phyloP scores from a whole-genome alignment of 768 basidiomycete genomes.

The Xerocomellus chrysenteron region DNA sequence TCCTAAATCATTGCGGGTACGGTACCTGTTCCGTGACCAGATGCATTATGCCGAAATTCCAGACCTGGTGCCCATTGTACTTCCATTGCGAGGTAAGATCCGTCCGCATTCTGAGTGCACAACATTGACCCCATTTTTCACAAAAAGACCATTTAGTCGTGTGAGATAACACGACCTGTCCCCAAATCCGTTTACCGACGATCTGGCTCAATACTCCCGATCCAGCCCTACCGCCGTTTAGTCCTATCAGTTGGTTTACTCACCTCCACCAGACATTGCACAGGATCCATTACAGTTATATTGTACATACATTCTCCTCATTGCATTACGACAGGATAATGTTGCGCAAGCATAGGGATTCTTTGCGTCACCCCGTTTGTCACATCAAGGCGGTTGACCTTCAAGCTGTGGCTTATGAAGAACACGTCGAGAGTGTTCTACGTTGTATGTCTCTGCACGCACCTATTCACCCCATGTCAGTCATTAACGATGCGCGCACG shows the following conservation, averaged over 20 bases:
- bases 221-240: neutral
- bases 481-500: conserved; percentile 16
- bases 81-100: conserved; percentile 71
- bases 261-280: conserved; percentile 7
- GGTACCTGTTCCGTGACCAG: conserved; percentile 73
- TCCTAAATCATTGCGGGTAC: conserved; percentile 65
- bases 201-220: conserved; percentile 5
- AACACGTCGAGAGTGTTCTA: conserved; percentile 18
- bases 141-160: conserved; percentile 30
- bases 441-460: conserved; percentile 12
- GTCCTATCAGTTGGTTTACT: conserved; percentile 1
- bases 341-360: conserved; percentile 6
- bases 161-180: conserved; percentile 9
- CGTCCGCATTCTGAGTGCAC: conserved; percentile 7
- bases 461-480: conserved; percentile 1
- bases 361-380: conserved; percentile 11
- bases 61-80: conserved; percentile 65
- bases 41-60: conserved; percentile 77
- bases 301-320: conserved; percentile 25
- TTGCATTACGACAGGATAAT: conserved; percentile 20
- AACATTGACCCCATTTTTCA: conserved; percentile 9
- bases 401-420: conserved; percentile 20
- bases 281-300: conserved; percentile 27
- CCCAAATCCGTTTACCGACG: neutral
- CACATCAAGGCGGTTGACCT: conserved; percentile 6